phyloP scores from a whole-genome alignment of 2,329 filamentous ascomycete genomes.

The Zymoseptoria pseudotritici region DNA sequence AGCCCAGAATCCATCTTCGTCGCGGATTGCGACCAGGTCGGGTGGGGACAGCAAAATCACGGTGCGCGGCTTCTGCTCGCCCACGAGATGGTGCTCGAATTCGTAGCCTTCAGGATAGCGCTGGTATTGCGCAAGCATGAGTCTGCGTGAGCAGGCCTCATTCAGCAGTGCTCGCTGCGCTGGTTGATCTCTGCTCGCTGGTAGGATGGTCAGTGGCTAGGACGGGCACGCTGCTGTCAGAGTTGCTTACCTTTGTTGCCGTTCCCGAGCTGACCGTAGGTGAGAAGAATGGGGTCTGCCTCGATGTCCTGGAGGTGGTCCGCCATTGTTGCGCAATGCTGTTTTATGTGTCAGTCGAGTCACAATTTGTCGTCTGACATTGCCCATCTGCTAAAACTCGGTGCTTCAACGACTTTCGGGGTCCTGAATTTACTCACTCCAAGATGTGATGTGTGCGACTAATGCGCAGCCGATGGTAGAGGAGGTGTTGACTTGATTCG shows the following conservation, averaged over 20 bases:
- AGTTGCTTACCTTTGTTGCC: background rate
- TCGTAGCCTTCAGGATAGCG: constrained; percentile 7
- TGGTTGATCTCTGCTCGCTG: background rate
- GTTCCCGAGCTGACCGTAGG: background rate
- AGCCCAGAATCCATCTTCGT: constrained; percentile 3
- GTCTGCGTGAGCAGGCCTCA: background rate
- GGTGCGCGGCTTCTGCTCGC: background rate
- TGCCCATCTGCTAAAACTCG: background rate
- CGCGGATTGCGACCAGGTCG: constrained; percentile 2
- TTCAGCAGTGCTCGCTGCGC: background rate
- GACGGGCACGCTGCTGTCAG: background rate
- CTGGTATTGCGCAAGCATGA: background rate
- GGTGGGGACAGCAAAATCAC: constrained; percentile 7
- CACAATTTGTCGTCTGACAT: background rate
- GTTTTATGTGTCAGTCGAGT: background rate
- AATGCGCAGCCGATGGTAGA: background rate
- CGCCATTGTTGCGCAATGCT: background rate
- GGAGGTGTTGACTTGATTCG: background rate
- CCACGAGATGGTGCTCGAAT: background rate
- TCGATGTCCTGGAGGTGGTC: background rate
- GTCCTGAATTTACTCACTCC: background rate
- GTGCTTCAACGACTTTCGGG: background rate
- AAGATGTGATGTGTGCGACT: background rate
- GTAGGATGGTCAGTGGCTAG: background rate
- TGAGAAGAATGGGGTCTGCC: background rate